These are phyloP conservation scores for Vaccinium myrtillus DNA, from an alignment of 148 eudicot species.

Conservation along the genomic window DNA sequence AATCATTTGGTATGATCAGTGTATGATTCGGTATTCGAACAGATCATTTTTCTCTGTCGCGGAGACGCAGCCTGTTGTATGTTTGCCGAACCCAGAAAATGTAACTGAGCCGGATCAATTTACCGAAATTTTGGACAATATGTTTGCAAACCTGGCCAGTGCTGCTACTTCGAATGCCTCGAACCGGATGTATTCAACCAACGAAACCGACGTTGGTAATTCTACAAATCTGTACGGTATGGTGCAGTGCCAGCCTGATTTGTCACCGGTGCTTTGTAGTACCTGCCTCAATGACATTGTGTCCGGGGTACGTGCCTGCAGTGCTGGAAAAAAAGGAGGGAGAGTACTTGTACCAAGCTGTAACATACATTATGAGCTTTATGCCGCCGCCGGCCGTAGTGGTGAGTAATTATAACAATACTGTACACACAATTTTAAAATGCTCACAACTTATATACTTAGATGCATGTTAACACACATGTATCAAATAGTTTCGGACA, in stretches of 20 bases:
- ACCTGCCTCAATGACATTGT: conserved; percentile 14
- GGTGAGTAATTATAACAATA: neutral
- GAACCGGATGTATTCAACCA: neutral
- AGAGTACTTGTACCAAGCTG: conserved; percentile 24
- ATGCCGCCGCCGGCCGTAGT: neutral
- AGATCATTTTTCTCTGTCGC: neutral
- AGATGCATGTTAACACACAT: too few species aligned
- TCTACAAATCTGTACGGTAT: neutral
- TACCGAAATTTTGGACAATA: neutral
- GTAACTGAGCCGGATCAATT: neutral
- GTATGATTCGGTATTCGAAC: neutral
- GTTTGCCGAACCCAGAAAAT: neutral
- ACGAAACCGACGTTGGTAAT: neutral
- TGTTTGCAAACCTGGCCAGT: neutral
- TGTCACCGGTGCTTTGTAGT: conserved; percentile 10
- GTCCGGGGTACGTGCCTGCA: neutral
- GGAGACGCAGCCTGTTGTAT: neutral
- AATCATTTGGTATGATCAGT: neutral
- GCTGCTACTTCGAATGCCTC: neutral
- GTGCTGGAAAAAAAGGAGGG: neutral
- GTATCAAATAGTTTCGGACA: too few species aligned
- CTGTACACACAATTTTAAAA: too few species aligned
- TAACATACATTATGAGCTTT: conserved; percentile 21
- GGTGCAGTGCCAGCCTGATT: conserved; percentile 31
- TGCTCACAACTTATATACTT: too few species aligned